Evolutionary conservation across 176 grass and related monocot genomes (phyloP), one percentile per base, ranked within the genome.

Genomic region (Metroxylon sagu): DNA sequence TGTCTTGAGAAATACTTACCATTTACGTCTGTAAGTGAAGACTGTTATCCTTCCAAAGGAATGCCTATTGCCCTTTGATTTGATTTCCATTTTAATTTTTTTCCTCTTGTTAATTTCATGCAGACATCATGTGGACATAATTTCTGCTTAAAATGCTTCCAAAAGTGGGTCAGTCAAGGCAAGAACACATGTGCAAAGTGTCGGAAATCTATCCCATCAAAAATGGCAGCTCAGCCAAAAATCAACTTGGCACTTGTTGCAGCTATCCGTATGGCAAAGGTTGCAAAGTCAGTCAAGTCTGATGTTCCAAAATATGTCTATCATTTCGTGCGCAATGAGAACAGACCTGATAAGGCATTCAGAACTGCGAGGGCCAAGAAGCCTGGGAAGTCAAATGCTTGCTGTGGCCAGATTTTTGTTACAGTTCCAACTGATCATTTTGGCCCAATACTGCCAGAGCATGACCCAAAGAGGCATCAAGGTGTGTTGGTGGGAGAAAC

Each of bases 341-440:
- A 82, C 56, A 84, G 93, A 58, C 87, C 93, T 29, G 93, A 97
- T 4, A 82, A 83, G 52, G 87, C 93, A 57, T 97, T 91, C 59
- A 97, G 84, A 21, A 85, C 87, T 29, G 93, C 85, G 5, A 79
- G 93, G 54, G 87, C 93, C 71, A 97, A 97, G 77, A 82, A 18
- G 54, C 18, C 78, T 29, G 84, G 87, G 19, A 97, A 97, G 69
- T 80, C 84, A 4, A 98, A 98, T 77, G 93, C 93, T 54, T 88
- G 83, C 27, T 88, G 87, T 70, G 93, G 93, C 5, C 87, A 98
- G 53, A 98, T 92, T 31, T 98, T 98, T 85, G 93, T 97, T 18
- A 97, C 93, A 4, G 77, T 97, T 43, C 52, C 87, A 17, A 72
- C 87, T 10, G 87, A 88, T 69, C 87, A 88, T 77, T 88, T 97